A percentile compares a stretch with the other conserved stretches of the same genome.
Evolutionary conservation across 768 basidiomycete species (phyloP).

Genomic region (Leccinum boreale): DNA sequence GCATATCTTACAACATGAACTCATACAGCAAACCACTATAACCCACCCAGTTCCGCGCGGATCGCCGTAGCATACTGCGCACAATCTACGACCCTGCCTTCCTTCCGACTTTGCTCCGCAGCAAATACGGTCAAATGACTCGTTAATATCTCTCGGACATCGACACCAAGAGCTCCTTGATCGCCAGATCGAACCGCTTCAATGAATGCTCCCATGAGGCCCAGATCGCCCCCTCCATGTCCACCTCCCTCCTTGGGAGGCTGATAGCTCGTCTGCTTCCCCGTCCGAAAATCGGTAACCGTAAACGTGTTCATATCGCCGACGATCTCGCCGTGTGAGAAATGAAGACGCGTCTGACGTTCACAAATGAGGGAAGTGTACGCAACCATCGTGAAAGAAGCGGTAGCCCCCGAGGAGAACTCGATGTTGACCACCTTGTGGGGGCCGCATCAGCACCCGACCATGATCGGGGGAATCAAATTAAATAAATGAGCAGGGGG

Average conservation of each 20-base stretch:
- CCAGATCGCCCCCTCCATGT: neutral
- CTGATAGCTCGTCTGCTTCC: constrained; percentile 37
- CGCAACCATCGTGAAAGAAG: constrained; percentile 88
- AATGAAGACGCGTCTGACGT: constrained; percentile 82
- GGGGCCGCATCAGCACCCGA: neutral
- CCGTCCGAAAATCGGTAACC: constrained; percentile 71
- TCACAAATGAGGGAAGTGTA: constrained; percentile 76
- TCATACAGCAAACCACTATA: constrained; percentile 23
- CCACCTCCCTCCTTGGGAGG: constrained; percentile 43
- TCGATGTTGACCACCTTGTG: constrained; percentile 78
- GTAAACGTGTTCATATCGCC: constrained; percentile 79
- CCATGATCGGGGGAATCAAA: neutral
- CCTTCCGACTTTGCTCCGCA: constrained; percentile 38
- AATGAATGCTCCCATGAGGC: neutral
- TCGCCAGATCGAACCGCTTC: neutral
- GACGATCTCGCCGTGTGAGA: constrained; percentile 84
- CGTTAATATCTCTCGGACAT: neutral
- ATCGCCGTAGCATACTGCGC: constrained; percentile 56
- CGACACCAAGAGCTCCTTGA: neutral
- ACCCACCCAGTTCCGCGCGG: constrained; percentile 43
- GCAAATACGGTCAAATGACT: neutral
- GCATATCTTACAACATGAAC: too few species aligned
- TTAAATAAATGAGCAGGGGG: neutral
- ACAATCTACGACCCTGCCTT: constrained; percentile 73
- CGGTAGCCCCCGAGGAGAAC: constrained; percentile 77